Conservation (phyloP, 805 yeast species). For the Starmerella kuoi region DNA sequence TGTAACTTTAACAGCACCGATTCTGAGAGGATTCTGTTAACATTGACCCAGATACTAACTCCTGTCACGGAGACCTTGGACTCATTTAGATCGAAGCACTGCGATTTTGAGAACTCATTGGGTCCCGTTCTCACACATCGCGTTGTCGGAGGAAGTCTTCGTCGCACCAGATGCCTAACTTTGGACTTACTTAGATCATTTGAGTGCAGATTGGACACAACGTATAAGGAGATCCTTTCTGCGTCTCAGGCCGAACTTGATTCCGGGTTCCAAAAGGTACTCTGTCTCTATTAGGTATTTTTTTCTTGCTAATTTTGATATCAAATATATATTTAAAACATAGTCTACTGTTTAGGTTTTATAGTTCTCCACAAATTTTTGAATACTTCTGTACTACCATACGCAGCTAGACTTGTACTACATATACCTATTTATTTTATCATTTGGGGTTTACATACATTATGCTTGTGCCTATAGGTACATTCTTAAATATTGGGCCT, state of each 20-base stretch:
- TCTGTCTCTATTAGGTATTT: constrained; percentile 7
- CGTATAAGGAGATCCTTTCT: constrained; percentile 4
- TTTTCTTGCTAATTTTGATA: not conserved
- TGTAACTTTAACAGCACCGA: constrained; percentile 11
- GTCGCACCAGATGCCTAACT: constrained; percentile 7
- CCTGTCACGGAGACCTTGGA: constrained; percentile 10
- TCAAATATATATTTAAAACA: too few species aligned
- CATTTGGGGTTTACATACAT: too few species aligned
- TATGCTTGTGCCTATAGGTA: too few species aligned
- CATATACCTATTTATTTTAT: too few species aligned
- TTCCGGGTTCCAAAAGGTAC: constrained; percentile 9
- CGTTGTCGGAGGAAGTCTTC: constrained; percentile 14
- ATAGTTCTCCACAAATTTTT: too few species aligned
- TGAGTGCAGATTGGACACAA: constrained; percentile 9
- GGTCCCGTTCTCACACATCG: constrained; percentile 14
- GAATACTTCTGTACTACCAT: too few species aligned
- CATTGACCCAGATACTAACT: constrained; percentile 4
- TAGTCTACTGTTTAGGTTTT: too few species aligned
- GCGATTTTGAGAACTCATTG: constrained; percentile 12
- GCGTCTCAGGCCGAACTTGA: constrained; percentile 6
- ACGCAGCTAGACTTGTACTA: too few species aligned
- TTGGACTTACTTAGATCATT: constrained; percentile 12
- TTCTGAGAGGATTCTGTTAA: constrained; percentile 7
- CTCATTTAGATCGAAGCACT: constrained; percentile 2
- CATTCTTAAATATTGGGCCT: too few species aligned